Percentiles rank a stretch among this genome's conserved stretches.
These are phyloP conservation scores for Cutaneotrichosporon curvatum DNA, from an alignment of 1,284 basidiomycete genomes.

Conservation along the genomic window DNA sequence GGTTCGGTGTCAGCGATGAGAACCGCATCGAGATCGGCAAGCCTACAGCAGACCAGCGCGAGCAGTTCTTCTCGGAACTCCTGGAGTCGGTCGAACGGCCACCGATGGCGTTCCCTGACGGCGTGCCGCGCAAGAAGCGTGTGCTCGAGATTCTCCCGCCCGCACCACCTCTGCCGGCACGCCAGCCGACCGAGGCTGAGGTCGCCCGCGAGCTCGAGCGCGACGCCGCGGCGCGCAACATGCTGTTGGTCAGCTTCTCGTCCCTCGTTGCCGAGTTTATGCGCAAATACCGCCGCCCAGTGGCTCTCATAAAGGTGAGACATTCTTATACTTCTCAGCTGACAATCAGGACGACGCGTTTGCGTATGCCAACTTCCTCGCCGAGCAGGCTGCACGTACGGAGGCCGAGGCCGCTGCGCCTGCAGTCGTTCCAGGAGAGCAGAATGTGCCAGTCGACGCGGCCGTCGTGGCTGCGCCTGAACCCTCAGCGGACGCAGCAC, in stretches of 20 bases:
- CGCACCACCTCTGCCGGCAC: conserved; percentile 82
- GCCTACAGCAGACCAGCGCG: conserved; percentile 57
- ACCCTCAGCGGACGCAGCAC: not conserved
- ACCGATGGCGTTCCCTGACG: conserved; percentile 87
- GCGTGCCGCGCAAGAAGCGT: conserved; percentile 72
- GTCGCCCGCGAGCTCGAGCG: conserved; percentile 73
- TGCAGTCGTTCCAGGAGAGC: not conserved
- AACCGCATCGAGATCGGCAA: conserved; percentile 61
- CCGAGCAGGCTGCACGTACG: conserved; percentile 18
- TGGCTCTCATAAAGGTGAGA: conserved; percentile 65
- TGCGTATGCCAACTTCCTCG: conserved; percentile 9
- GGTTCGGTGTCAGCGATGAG: conserved; percentile 79
- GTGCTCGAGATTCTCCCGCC: conserved; percentile 78
- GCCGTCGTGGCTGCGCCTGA: not conserved
- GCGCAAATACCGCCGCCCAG: conserved; percentile 88
- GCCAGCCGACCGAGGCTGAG: conserved; percentile 74
- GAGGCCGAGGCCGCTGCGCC: not conserved
- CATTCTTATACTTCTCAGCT: not conserved
- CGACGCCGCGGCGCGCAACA: conserved; percentile 69
- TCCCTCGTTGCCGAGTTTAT: conserved; percentile 83
- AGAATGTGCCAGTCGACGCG: not conserved
- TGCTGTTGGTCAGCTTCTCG: conserved; percentile 79
- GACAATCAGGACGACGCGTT: conserved; percentile 22
- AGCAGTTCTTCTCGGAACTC: conserved; percentile 68
- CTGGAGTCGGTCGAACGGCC: conserved; percentile 62